phyloP scores from a whole-genome alignment of 2,329 filamentous ascomycete species.

The Gnomoniopsis sp. region DNA sequence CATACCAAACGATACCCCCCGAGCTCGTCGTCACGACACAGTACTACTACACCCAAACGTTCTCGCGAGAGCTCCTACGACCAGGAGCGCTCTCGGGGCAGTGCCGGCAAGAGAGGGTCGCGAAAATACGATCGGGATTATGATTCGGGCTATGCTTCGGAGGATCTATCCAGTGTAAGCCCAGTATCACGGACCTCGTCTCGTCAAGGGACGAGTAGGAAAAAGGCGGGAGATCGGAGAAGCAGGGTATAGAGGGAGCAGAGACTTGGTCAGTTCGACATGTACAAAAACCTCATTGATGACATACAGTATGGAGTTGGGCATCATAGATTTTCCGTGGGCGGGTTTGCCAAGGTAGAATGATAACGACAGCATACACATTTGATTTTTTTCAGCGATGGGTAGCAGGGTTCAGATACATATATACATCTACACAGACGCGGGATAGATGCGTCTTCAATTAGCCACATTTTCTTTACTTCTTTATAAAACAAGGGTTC shows the following conservation, averaged over 20 bases:
- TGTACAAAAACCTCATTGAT: background rate
- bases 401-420: too few species aligned
- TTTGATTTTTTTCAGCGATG: too few species aligned
- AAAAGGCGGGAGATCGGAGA: background rate
- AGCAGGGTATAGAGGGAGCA: background rate
- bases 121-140: background rate
- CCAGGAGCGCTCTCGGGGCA: background rate
- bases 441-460: too few species aligned
- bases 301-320: background rate
- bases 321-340: background rate
- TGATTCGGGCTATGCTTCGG: slow-evolving; percentile 7
- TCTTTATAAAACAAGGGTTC: background rate
- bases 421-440: too few species aligned
- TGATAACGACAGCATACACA: too few species aligned
- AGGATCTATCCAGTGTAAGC: background rate
- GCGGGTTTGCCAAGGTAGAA: too few species aligned
- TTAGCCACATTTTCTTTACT: background rate
- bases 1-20: background rate
- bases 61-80: background rate
- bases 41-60: background rate
- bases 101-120: background rate
- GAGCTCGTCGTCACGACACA: background rate
- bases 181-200: background rate
- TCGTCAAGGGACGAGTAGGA: background rate
- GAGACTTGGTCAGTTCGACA: too few species aligned